Evolutionary conservation across 306 rosid species (phyloP), one percentile per base, ranked within the genome.

Genomic region (Castanopsis chinensis): DNA sequence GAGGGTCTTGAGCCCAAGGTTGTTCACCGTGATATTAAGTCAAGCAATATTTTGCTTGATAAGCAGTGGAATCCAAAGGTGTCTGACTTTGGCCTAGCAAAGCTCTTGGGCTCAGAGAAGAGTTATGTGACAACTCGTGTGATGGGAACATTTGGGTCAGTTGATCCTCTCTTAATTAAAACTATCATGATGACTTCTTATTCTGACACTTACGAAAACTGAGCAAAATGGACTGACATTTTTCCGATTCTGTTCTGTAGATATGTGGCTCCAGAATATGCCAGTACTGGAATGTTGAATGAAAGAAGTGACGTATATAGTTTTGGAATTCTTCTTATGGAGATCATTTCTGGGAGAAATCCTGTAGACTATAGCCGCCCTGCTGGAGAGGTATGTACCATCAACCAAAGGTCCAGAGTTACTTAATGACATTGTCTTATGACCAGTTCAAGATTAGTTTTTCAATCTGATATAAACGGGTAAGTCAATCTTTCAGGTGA

Each of bases 101-200:
- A 89, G 84, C 89, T 89, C 49, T 82, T 89, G 33, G 91, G 89
- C 25, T 89, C 92, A 13, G 91, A 89, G 76, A 85, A 86, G 75
- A 89, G 89, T 81, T 89, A 89, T 17, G 89, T 89, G 32, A 89
- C 90, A 33, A 89, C 92, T 61, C 91, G 92, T 37, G 92, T 89
- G 53, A 87, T 89, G 92, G 92, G 92, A 69, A 89, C 92, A 28
- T 89, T 89, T 3, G 92, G 92, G 92, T 87, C 45, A 82, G 92
- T 76, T 59, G 52, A 72, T 43, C 6, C 76, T 52, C 69, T 30
- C 49, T 72, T 33, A 33, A 6, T 10, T 53, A 37, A 63, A 59
- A 10, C 5, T n/a, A 32, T 35, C 21, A 5, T 68, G 37, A 30
- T 56, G 12, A 71, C 37, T 61, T 73, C 11, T 17, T 35, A 15